These are phyloP conservation scores for Podaxis carcinomalis DNA, from an alignment of 768 basidiomycete genomes.

Conservation along the genomic window DNA sequence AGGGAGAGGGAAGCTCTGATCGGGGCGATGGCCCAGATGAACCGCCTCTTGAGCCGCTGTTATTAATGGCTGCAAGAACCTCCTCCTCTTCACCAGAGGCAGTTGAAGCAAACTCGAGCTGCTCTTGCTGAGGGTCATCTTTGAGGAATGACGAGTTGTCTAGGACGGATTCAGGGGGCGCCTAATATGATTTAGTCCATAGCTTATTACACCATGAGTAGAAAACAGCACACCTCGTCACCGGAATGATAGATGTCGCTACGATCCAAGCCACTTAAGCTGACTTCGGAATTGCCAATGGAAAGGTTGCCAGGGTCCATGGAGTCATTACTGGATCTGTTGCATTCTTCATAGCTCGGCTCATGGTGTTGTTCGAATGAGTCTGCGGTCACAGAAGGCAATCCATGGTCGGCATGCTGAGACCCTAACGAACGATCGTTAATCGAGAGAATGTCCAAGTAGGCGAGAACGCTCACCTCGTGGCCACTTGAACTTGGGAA, in stretches of 20 bases:
- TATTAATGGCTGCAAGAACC: background rate
- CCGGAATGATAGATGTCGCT: conserved; percentile 8
- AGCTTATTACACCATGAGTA: background rate
- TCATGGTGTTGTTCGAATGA: conserved; percentile 23
- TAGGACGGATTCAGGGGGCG: conserved; percentile 1
- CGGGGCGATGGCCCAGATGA: background rate
- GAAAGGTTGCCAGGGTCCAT: conserved; percentile 25
- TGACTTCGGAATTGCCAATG: conserved; percentile 25
- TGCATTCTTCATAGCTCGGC: conserved; percentile 16
- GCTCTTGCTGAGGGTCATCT: background rate
- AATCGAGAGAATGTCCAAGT: conserved; percentile 4
- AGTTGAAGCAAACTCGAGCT: background rate
- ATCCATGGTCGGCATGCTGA: conserved; percentile 9
- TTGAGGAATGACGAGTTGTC: conserved; percentile 1
- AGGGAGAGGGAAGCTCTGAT: background rate
- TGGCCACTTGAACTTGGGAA: conserved; percentile 28
- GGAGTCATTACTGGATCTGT: conserved; percentile 20
- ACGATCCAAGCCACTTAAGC: conserved; percentile 14
- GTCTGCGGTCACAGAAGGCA: conserved; percentile 20
- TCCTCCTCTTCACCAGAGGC: background rate
- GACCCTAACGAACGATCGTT: conserved; percentile 10
- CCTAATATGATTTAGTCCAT: background rate
- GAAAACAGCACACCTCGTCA: background rate
- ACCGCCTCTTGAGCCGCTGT: background rate
- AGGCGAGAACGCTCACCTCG: conserved; percentile 16